These are phyloP conservation scores for Dissoconium aciculare DNA, from an alignment of 2,329 filamentous ascomycete genomes.

Conservation along the genomic window DNA sequence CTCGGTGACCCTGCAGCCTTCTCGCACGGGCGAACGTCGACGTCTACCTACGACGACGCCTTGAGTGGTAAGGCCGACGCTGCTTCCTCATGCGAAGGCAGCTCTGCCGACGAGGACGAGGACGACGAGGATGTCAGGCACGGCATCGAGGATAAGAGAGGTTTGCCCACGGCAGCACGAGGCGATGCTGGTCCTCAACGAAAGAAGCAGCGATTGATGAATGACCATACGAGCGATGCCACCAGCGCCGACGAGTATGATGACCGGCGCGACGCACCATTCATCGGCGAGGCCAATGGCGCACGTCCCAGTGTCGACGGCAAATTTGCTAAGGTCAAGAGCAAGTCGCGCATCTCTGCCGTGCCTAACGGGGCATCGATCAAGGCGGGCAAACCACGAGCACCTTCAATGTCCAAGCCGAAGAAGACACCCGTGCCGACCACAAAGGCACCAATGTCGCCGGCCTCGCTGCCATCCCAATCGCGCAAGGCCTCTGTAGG, in stretches of 20 bases:
- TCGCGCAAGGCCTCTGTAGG: conserved; percentile 61
- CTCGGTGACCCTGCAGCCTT: conserved; percentile 88
- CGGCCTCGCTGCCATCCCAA: conserved; percentile 49
- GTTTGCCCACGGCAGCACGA: conserved; percentile 15
- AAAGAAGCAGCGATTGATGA: conserved; percentile 27
- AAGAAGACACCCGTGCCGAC: conserved; percentile 27
- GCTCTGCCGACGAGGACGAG: conserved; percentile 67
- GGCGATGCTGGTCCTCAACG: conserved; percentile 18
- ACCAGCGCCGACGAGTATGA: conserved; percentile 48
- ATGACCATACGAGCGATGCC: conserved; percentile 41
- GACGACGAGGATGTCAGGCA: conserved; percentile 69
- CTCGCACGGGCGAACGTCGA: conserved; percentile 81
- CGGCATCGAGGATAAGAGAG: conserved; percentile 34
- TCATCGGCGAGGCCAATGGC: conserved; percentile 42
- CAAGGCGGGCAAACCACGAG: conserved; percentile 29
- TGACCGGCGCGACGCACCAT: conserved; percentile 35
- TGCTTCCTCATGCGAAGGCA: conserved; percentile 52
- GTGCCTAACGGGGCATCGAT: conserved; percentile 18
- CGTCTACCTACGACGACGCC: conserved; percentile 83
- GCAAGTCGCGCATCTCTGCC: conserved; percentile 20
- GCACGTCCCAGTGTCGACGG: conserved; percentile 34
- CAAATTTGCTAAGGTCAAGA: conserved; percentile 30
- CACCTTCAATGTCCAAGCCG: conserved; percentile 37
- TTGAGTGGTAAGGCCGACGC: conserved; percentile 80
- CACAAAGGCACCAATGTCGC: conserved; percentile 35